A percentile compares a stretch with the other conserved stretches of the same genome.
Evolutionary conservation across 305 asterid genomes (phyloP).

Genomic region (Ruellia speciosa): DNA sequence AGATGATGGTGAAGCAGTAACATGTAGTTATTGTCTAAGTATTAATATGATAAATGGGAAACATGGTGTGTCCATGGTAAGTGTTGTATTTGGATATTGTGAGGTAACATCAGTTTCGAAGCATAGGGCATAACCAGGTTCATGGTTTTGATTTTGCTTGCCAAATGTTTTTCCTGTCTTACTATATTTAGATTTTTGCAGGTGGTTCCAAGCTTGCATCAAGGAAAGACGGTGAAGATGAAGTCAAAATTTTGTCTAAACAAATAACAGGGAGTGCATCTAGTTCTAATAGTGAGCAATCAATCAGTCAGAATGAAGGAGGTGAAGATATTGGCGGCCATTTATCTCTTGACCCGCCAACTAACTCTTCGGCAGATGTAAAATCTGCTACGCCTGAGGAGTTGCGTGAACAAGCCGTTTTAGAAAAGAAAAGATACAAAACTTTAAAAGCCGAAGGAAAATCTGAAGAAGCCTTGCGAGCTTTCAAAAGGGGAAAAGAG

Average conservation of each 20-base stretch:
- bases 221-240: conserved; percentile 55
- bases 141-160: not conserved
- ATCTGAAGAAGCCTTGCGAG: conserved; percentile 81
- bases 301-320: conserved; percentile 28
- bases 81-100: not conserved
- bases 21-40: too few relatives aligned
- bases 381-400: conserved; percentile 69
- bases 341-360: conserved; percentile 32
- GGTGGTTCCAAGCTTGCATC: conserved; percentile 60
- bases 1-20: too few relatives aligned
- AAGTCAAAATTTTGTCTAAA: conserved; percentile 27
- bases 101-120: not conserved
- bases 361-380: conserved; percentile 25
- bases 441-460: conserved; percentile 87
- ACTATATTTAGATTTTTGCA: conserved; percentile 25
- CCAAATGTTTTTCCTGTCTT: conserved; percentile 9
- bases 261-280: conserved; percentile 37
- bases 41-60: too few relatives aligned
- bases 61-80: too few relatives aligned
- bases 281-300: conserved; percentile 39
- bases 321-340: conserved; percentile 27
- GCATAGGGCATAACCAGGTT: not conserved
- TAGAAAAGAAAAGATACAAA: conserved; percentile 65
- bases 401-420: conserved; percentile 70
- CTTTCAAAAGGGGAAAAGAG: conserved; percentile 88